Evolutionary conservation across 768 basidiomycete species (phyloP).

Genomic region (Naganishia friedmannii): DNA sequence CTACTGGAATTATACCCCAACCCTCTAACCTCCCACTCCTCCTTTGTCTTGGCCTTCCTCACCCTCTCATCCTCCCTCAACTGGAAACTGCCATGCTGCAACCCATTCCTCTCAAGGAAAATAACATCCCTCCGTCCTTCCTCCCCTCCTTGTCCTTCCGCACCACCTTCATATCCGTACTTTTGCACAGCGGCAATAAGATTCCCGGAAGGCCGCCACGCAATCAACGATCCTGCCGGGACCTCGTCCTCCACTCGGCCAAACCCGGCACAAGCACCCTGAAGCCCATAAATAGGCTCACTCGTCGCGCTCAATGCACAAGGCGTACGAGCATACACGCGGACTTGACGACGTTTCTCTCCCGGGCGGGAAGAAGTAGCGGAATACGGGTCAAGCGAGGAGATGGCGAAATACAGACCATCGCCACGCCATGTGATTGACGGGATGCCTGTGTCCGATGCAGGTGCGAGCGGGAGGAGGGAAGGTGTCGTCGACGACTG

Average conservation of each 20-base stretch:
- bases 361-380: slow-evolving; percentile 33
- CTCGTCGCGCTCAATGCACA: slow-evolving; percentile 77
- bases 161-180: slow-evolving; percentile 68
- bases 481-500: slow-evolving; percentile 43
- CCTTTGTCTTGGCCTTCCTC: slow-evolving; percentile 31
- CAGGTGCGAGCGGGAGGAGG: slow-evolving; percentile 55
- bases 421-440: slow-evolving; percentile 93
- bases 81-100: slow-evolving; percentile 84
- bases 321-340: slow-evolving; percentile 69
- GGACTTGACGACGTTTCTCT: slow-evolving; percentile 59
- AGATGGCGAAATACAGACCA: slow-evolving; percentile 80
- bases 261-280: slow-evolving; percentile 57
- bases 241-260: background rate
- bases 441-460: slow-evolving; percentile 68
- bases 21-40: slow-evolving; percentile 59
- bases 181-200: slow-evolving; percentile 77
- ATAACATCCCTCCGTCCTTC: slow-evolving; percentile 75
- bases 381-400: slow-evolving; percentile 61
- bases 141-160: slow-evolving; percentile 64
- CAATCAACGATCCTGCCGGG: slow-evolving; percentile 47
- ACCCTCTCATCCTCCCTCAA: slow-evolving; percentile 55
- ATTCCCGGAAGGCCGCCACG: slow-evolving; percentile 87
- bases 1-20: slow-evolving; percentile 86
- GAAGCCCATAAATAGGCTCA: slow-evolving; percentile 76
- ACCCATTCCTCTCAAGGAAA: slow-evolving; percentile 92